Percentiles rank a stretch among this genome's conserved stretches.
Conservation (phyloP, 768 basidiomycete genomes). For the Mycena haematopus region DNA sequence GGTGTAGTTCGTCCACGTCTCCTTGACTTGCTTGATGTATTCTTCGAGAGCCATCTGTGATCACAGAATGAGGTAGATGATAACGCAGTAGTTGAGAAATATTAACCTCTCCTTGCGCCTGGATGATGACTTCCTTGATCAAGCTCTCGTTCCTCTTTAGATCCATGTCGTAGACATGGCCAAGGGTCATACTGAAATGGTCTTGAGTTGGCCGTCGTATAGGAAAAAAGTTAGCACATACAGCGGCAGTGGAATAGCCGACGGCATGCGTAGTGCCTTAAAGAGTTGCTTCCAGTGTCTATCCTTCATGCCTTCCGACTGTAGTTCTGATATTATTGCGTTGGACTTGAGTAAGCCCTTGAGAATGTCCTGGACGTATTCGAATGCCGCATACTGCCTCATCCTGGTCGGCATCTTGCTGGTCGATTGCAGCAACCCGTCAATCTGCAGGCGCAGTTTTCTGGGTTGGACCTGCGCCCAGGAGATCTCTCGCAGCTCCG, state of each 20-base stretch:
- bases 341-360: slow-evolving; percentile 90
- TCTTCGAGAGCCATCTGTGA: slow-evolving; percentile 92
- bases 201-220: not conserved
- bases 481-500: slow-evolving; percentile 83
- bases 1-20: slow-evolving; percentile 95
- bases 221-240: slow-evolving; percentile 42
- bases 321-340: slow-evolving; percentile 87
- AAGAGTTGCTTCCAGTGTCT: slow-evolving; percentile 98
- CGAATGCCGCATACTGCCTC: slow-evolving; percentile 99
- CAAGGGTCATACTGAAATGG: slow-evolving; percentile 82
- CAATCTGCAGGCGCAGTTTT: slow-evolving; percentile 93
- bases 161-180: slow-evolving; percentile 96
- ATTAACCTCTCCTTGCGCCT: slow-evolving; percentile 93
- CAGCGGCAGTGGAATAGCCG: slow-evolving; percentile 79
- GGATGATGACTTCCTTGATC: slow-evolving; percentile 95
- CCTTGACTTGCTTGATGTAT: slow-evolving; percentile 95
- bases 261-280: slow-evolving; percentile 80
- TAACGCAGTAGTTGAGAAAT: slow-evolving; percentile 13
- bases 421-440: slow-evolving; percentile 89
- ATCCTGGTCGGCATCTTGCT: slow-evolving; percentile 99
- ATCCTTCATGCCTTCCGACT: slow-evolving; percentile 96
- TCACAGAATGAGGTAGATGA: slow-evolving; percentile 36
- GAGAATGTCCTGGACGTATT: slow-evolving; percentile 94
- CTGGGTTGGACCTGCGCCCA: slow-evolving; percentile 96
- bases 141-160: slow-evolving; percentile 88